phyloP scores from a whole-genome alignment of 768 basidiomycete genomes.

The Phanerochaete sordida region DNA sequence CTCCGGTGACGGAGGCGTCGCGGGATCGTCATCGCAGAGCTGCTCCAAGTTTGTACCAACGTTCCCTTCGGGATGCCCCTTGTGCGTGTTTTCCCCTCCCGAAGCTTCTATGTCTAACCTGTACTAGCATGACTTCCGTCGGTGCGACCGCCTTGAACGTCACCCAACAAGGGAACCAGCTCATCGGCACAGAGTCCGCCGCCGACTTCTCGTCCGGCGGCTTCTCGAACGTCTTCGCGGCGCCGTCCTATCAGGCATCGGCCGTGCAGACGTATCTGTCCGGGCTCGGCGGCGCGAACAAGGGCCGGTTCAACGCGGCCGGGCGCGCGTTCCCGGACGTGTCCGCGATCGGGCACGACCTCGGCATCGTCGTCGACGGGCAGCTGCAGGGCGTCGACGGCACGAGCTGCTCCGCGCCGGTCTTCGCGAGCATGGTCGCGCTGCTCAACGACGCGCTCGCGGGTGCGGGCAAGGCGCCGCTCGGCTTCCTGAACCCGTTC shows the following conservation, averaged over 20 bases:
- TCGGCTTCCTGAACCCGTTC: constrained; percentile 36
- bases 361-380: constrained; percentile 44
- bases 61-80: constrained; percentile 51
- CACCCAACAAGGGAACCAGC: too few species aligned
- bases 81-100: constrained; percentile 14
- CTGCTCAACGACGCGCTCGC: constrained; percentile 41
- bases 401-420: constrained; percentile 61
- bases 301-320: constrained; percentile 51
- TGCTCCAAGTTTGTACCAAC: constrained; percentile 42
- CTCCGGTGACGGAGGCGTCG: constrained; percentile 69
- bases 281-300: constrained; percentile 43
- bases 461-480: constrained; percentile 24
- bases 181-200: constrained; percentile 49
- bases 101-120: not conserved
- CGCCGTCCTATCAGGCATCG: constrained; percentile 49
- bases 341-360: constrained; percentile 50
- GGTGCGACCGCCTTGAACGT: constrained; percentile 52
- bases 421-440: constrained; percentile 59
- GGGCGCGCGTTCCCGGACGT: constrained; percentile 60
- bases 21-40: constrained; percentile 43
- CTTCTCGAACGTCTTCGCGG: constrained; percentile 60
- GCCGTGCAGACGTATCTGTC: constrained; percentile 43
- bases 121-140: constrained; percentile 49
- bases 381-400: constrained; percentile 39
- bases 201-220: constrained; percentile 67